Evolutionary conservation across 2,329 filamentous ascomycete species (phyloP), one percentile per base, ranked within the genome.

Genomic region (Microdochium nivale): DNA sequence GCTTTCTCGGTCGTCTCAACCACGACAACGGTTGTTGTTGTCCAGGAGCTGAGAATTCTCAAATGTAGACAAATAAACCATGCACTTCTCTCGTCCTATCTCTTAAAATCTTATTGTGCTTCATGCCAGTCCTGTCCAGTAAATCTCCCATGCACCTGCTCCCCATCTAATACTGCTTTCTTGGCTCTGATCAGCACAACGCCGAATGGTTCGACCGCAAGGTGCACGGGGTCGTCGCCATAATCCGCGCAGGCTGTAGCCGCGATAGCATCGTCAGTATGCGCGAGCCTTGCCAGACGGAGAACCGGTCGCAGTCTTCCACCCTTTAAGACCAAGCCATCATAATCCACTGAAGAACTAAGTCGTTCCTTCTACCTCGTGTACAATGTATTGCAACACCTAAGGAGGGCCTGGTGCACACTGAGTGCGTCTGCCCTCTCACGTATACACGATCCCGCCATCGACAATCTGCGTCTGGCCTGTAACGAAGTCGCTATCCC

Each of bases 401-500:
- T n/a, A n/a, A n/a, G n/a, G n/a, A n/a, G n/a, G n/a, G n/a, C n/a
- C n/a, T n/a, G n/a, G n/a, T n/a, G n/a, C n/a, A n/a, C n/a, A n/a
- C n/a, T n/a, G n/a, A n/a, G n/a, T n/a, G n/a, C n/a, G n/a, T n/a
- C n/a, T n/a, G n/a, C n/a, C n/a, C 35, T 16, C 35, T 56, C 53
- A 65, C 9, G 67, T 73, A 47, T 75, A 78, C 7, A 77, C 62
- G n/a, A 81, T 78, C 0, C 80, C 80, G 0, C 80, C 80, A 56
- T 83, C 81, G 32, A 86, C 76, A 9, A 86, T 61, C 54, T 84
- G 71, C 2, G 79, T 85, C 67, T 87, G 83, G 0, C 83, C 84
- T 0, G 83, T 86, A 58, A 86, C 72, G 56, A 81, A 86, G 55
- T 86, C 78, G 47, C 74, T 78, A 57, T 86, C 83, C 19, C 69